Evolutionary conservation across 2,329 filamentous ascomycete species (phyloP).

Genomic region (Triangularia verruculosa): DNA sequence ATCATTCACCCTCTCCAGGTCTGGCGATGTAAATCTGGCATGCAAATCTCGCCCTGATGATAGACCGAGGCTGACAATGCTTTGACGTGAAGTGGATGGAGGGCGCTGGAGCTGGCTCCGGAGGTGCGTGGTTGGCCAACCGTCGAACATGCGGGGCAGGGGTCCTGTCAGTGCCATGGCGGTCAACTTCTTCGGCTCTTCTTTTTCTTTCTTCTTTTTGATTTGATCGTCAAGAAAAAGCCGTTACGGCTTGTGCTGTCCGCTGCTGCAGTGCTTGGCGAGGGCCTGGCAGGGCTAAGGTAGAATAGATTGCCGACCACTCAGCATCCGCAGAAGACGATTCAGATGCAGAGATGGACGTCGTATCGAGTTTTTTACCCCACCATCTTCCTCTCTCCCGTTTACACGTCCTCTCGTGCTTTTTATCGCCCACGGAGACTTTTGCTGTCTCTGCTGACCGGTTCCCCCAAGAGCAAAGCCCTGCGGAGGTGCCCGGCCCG

Average conservation of each 20-base stretch:
- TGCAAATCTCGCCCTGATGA: not conserved
- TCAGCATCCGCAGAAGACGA: not conserved
- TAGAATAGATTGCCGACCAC: slow-evolving; percentile 5
- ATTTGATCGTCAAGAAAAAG: not conserved
- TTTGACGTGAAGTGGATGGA: not conserved
- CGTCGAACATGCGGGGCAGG: not conserved
- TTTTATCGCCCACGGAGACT: not conserved
- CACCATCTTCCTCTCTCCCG: slow-evolving; percentile 11
- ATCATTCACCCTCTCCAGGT: too few species aligned
- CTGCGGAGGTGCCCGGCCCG: not conserved
- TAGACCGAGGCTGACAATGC: not conserved
- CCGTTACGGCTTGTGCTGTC: not conserved
- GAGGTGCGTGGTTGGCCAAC: slow-evolving; percentile 3
- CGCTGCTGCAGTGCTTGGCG: slow-evolving; percentile 2
- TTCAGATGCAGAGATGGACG: not conserved
- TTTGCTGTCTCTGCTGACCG: slow-evolving; percentile 2
- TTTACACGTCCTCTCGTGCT: not conserved
- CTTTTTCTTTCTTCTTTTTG: too few species aligned
- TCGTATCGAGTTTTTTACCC: slow-evolving; percentile 10
- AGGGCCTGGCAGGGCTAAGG: slow-evolving; percentile 7
- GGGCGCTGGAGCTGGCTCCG: slow-evolving; percentile 4
- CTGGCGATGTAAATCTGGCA: too few species aligned
- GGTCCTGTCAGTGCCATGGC: not conserved
- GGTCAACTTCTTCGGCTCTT: too few species aligned
- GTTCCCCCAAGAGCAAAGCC: not conserved